Percentiles rank a stretch among this genome's conserved stretches.
phyloP scores from a whole-genome alignment of 108 stramenopile genomes.

The Pseudonitzschia delicatissima region DNA sequence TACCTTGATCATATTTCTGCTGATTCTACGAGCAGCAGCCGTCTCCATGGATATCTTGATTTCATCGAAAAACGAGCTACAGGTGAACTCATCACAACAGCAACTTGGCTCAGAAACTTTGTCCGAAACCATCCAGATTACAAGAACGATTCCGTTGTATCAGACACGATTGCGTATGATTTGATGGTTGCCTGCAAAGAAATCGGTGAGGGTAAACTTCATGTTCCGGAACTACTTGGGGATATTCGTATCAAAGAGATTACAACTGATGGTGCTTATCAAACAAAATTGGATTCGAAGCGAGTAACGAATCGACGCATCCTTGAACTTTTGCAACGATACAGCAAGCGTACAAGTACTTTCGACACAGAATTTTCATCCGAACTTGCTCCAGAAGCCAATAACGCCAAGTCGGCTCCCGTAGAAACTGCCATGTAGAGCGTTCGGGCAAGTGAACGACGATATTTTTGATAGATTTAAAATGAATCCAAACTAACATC shows the following conservation, averaged over 20 bases:
- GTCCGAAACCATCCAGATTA: constrained; percentile 91
- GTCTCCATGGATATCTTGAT: constrained; percentile 76
- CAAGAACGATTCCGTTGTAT: constrained; percentile 89
- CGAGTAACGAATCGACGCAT: constrained; percentile 63
- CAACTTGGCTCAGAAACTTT: constrained; percentile 94
- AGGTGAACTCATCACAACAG: constrained; percentile 92
- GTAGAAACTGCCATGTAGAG: neutral
- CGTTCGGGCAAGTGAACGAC: too few species aligned
- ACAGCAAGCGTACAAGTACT: constrained; percentile 40
- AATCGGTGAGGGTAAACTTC: constrained; percentile 81
- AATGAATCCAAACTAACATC: too few species aligned
- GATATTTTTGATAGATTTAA: too few species aligned
- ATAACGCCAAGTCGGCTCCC: neutral
- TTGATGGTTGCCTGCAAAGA: constrained; percentile 84
- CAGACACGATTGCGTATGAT: constrained; percentile 90
- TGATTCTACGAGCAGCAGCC: constrained; percentile 71
- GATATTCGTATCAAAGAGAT: constrained; percentile 71
- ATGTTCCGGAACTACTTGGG: constrained; percentile 75
- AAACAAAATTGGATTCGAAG: constrained; percentile 70
- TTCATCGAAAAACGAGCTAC: constrained; percentile 86
- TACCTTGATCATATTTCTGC: constrained; percentile 96
- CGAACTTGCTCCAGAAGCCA: constrained; percentile 14
- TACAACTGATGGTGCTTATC: constrained; percentile 74
- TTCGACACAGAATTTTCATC: constrained; percentile 21
- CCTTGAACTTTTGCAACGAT: constrained; percentile 59